Evolutionary conservation across 345 rosid genomes (phyloP).

Genomic region (Gossypium mustelinum): DNA sequence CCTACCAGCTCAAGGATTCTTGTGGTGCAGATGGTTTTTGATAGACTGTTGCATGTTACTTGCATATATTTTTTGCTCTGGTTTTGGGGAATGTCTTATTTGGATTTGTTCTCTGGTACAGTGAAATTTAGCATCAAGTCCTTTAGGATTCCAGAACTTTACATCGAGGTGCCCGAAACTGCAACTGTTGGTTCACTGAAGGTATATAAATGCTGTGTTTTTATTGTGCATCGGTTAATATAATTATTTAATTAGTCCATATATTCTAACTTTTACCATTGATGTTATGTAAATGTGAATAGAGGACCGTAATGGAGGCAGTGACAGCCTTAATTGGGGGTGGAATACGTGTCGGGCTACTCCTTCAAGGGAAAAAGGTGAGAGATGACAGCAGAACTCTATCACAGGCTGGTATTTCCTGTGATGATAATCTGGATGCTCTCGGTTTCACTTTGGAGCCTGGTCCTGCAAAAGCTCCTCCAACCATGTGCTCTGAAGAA

Average conservation of each 20-base stretch:
- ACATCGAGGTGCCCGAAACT: conserved; percentile 81
- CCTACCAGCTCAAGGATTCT: conserved; percentile 52
- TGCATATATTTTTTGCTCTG: conserved; percentile 9
- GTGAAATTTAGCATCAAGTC: conserved; percentile 92
- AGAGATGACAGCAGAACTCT: conserved; percentile 78
- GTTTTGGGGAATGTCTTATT: conserved; percentile 24
- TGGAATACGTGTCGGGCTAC: conserved; percentile 70
- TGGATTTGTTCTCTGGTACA: conserved; percentile 34
- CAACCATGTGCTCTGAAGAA: conserved; percentile 43
- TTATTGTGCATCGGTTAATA: not conserved
- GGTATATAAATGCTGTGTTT: conserved; percentile 36
- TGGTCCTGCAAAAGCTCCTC: conserved; percentile 28
- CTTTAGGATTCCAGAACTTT: conserved; percentile 81
- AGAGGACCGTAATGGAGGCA: conserved; percentile 84
- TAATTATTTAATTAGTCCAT: not conserved
- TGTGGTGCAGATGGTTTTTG: conserved; percentile 45
- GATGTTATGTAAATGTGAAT: conserved; percentile 7
- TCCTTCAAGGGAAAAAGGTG: conserved; percentile 83
- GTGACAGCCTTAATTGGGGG: conserved; percentile 72
- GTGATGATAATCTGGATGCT: conserved; percentile 52
- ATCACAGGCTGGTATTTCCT: conserved; percentile 68
- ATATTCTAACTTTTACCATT: conserved; percentile 11
- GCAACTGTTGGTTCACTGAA: conserved; percentile 69
- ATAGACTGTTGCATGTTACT: conserved; percentile 14
- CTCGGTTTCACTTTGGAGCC: conserved; percentile 89